A percentile compares a stretch with the other conserved stretches of the same genome.
Evolutionary conservation across 768 basidiomycete genomes (phyloP).

Genomic region (Phaeolepiota aurea): DNA sequence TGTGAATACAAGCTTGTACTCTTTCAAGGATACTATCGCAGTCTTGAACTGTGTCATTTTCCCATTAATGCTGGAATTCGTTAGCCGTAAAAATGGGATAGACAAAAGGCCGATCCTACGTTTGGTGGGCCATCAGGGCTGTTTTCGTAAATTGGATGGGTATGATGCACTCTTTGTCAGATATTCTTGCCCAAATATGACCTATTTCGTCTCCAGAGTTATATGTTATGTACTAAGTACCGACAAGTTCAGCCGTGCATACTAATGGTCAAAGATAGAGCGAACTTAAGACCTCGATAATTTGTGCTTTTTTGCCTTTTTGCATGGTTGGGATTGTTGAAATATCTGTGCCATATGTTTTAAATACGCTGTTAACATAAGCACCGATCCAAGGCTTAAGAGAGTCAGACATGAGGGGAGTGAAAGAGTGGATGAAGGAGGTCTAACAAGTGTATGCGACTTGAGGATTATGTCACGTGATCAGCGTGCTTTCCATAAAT

Average conservation of each 20-base stretch:
- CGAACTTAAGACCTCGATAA: conserved; percentile 37
- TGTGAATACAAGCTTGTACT: conserved; percentile 42
- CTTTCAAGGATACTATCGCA: conserved; percentile 36
- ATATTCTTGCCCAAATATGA: conserved; percentile 54
- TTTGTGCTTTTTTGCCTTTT: conserved; percentile 47
- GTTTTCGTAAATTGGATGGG: conserved; percentile 47
- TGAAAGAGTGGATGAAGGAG: not conserved
- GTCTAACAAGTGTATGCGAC: too few species aligned
- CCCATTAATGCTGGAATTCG: conserved; percentile 15
- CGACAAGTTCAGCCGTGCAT: conserved; percentile 3
- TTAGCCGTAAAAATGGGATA: too few species aligned
- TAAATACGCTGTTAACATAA: conserved; percentile 42
- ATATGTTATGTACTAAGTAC: conserved; percentile 53
- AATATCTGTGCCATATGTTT: conserved; percentile 41
- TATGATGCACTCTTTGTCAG: conserved; percentile 45
- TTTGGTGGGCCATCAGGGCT: conserved; percentile 36
- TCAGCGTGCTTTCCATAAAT: too few species aligned
- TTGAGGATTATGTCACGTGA: too few species aligned
- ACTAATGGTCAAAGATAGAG: not conserved
- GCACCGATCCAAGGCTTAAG: conserved; percentile 48
- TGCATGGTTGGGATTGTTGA: conserved; percentile 18
- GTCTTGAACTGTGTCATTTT: conserved; percentile 36
- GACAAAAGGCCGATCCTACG: conserved; percentile 18
- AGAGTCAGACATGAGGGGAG: conserved; percentile 22
- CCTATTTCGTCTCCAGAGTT: conserved; percentile 26